Evolutionary conservation across 2,329 filamentous ascomycete species (phyloP), one percentile per base, ranked within the genome.

Genomic region (Fusarium foetens): DNA sequence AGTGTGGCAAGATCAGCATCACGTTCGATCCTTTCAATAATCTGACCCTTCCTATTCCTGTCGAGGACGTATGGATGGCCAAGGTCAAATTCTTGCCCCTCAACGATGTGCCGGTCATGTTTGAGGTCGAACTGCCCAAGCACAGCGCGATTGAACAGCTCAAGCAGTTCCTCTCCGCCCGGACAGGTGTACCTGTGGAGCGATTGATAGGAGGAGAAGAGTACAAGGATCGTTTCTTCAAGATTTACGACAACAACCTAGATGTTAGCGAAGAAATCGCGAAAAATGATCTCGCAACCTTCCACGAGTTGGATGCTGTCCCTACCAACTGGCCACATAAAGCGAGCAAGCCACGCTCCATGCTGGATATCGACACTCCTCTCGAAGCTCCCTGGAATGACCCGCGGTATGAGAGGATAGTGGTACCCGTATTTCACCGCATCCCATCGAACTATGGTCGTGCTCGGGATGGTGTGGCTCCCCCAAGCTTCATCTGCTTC

Each of bases 1-100:
- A 88, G 12, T 99, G 96, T 80, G 88, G 92, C 75, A 99, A 98
- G 83, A 93, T 98, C 82, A 98, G 95, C 88, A 97, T 99, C 76
- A 98, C 96, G 0, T 99, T 99, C 78, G 96, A 99, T 80, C 96
- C 96, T 1, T 99, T 97, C 86, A 98, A 94, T 81, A 96, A 97
- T 73, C 84, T 99, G 66, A 98, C 96, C 0, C 85, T 99, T 29
- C 96, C 97, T 63, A 85, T 99, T 38, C 96, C 96, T 0, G 90
- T 97, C 60, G 92, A 96, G 80, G 94, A 92, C 72, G 88, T 94
- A 48, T 97, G 94, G 92, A 87, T 85, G 65, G 92, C 92, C 72
- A 86, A 87, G 2, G 85, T 98, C 74, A 91, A 89, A 61, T 98
- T 93, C 79, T 92, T 93, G 67, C 94, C 95, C 5, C 83, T 96